phyloP scores from a whole-genome alignment of 495 filamentous ascomycete species.

The Symbiotaphrina buchneri region DNA sequence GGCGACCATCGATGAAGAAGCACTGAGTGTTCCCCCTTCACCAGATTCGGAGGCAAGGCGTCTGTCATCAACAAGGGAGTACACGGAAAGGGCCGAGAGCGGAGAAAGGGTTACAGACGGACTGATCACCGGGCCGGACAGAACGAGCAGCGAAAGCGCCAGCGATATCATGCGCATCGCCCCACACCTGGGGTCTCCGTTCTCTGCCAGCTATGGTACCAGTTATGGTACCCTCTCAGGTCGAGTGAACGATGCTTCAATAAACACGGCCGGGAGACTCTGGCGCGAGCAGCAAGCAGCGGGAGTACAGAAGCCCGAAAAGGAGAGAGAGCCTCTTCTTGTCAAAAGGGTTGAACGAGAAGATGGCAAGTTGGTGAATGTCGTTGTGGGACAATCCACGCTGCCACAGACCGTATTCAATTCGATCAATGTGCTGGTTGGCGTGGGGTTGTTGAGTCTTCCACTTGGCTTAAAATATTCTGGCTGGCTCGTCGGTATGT shows the following conservation, averaged over 20 bases:
- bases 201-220: constrained; percentile 48
- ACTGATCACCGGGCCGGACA: not conserved
- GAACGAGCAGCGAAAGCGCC: constrained; percentile 1
- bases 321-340: constrained; percentile 55
- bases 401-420: constrained; percentile 93
- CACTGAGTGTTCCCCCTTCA: not conserved
- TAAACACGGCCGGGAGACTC: constrained; percentile 45
- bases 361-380: constrained; percentile 61
- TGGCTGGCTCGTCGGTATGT: constrained; percentile 72
- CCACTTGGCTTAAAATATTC: constrained; percentile 78
- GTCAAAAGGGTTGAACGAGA: constrained; percentile 70
- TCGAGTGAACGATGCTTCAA: constrained; percentile 40
- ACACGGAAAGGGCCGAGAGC: constrained; percentile 2
- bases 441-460: constrained; percentile 71
- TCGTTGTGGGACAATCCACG: constrained; percentile 79
- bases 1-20: constrained; percentile 1
- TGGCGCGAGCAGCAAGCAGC: constrained; percentile 46
- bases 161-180: constrained; percentile 35
- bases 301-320: constrained; percentile 23
- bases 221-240: constrained; percentile 60
- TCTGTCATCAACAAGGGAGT: constrained; percentile 8
- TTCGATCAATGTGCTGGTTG: constrained; percentile 85
- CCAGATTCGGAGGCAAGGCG: constrained; percentile 8
- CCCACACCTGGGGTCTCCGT: constrained; percentile 37
- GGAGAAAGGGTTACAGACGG: not conserved